These are phyloP conservation scores for Tetracentron sinense DNA, from an alignment of 164 flowering plant species.

Conservation along the genomic window DNA sequence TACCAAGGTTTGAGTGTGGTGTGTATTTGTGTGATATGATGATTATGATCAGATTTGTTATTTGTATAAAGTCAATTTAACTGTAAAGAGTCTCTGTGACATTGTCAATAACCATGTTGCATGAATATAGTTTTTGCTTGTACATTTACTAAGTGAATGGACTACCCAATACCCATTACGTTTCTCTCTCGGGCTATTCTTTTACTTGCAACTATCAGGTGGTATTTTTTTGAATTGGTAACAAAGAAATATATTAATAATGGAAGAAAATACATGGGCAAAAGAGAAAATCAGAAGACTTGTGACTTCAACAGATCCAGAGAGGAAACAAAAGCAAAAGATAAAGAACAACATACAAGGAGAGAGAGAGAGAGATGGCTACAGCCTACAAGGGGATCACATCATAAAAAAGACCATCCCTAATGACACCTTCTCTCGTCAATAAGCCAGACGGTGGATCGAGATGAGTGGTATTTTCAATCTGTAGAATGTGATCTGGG, in stretches of 20 bases:
- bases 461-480: neutral
- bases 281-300: too few relatives aligned
- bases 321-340: too few relatives aligned
- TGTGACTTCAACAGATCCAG: too few relatives aligned
- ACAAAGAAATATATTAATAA: too few relatives aligned
- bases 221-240: too few relatives aligned
- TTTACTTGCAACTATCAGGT: neutral
- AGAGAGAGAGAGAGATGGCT: too few relatives aligned
- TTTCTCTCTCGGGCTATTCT: neutral
- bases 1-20: slow-evolving; percentile 1
- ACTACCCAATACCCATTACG: slow-evolving; percentile 1
- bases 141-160: neutral
- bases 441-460: too few relatives aligned
- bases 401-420: too few relatives aligned
- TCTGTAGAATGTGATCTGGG: neutral
- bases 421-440: too few relatives aligned
- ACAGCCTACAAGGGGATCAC: too few relatives aligned
- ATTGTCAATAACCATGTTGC: neutral
- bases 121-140: neutral
- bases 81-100: neutral
- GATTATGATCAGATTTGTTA: neutral
- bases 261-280: too few relatives aligned
- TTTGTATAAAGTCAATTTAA: slow-evolving; percentile 3
- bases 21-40: slow-evolving; percentile 2
- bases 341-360: too few relatives aligned